Base-by-base conservation (phyloP, 768 basidiomycete species). In the Leccinum truebloodii region DNA sequence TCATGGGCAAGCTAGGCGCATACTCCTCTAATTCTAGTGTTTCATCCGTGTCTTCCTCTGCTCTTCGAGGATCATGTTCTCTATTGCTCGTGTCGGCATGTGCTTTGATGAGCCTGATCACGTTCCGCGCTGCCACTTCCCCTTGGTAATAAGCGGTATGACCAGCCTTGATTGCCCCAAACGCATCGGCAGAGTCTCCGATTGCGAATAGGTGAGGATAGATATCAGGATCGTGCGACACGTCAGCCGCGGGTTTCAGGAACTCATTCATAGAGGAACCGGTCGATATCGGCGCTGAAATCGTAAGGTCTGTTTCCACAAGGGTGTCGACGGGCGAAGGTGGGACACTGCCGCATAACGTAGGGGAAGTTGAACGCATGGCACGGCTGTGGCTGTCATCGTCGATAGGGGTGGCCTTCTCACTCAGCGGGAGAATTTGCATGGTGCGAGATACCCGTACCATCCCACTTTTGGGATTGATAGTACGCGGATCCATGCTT, bases 101-200 rank as follows among this genome's bases (percentile, higher is more conserved):
- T 18, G 69, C 24, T 56, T 67, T 55, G 13, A 86, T 76, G 14
- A 86, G 79, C 52, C 66, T 70, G 6, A 85, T 51, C 30, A 87
- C 73, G 59, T 87, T 88, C 18, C 76, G 65, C 28, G 82, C 84
- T 0, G 86, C 86, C 10, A 86, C 71, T 55, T 80, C 70, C 69
- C 61, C 79, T 75, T 86, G 84, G 39, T 73, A 76, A 65, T 82
- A 81, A 2, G 84, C 83, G 34, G 75, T 84, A 61, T 86, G 82
- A 0, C 85, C 87, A 13, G 86, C 86, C 24, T 83, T 79, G 26
- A 83, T 80, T 0, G 86, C 87, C 6, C 85, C 85, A 59, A 86
- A 87, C 5, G 84, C 84, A 67, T 87, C 85, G 1, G 86, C 86
- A 1, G 81, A 78, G 57, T 88, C 87, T 7, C 87, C 87, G 6